phyloP scores from a whole-genome alignment of 1,284 basidiomycete species.

The Malassezia sp. region DNA sequence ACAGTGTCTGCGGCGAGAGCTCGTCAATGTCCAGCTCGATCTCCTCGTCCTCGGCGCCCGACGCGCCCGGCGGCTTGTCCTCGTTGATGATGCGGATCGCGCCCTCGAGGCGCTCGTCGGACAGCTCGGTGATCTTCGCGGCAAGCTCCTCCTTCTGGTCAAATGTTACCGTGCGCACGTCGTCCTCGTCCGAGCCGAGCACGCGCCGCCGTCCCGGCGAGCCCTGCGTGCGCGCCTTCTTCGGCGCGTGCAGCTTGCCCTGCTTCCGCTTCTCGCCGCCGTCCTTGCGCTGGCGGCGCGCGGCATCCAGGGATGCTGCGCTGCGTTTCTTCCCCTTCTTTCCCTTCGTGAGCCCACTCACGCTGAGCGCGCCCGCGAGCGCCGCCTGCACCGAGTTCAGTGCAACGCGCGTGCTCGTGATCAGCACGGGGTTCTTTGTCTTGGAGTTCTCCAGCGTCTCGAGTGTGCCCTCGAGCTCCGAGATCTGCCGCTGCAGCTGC shows the following conservation, averaged over 20 bases:
- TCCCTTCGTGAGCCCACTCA: slow-evolving; percentile 7
- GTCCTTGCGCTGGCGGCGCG: slow-evolving; percentile 9
- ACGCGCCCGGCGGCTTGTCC: slow-evolving; percentile 40
- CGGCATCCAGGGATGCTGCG: slow-evolving; percentile 8
- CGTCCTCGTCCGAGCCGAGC: slow-evolving; percentile 33
- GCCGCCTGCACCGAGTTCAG: slow-evolving; percentile 27
- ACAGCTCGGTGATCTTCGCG: slow-evolving; percentile 43
- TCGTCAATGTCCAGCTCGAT: slow-evolving; percentile 47
- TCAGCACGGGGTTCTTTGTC: slow-evolving; percentile 31
- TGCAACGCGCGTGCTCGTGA: slow-evolving; percentile 32
- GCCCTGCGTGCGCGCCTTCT: slow-evolving; percentile 24
- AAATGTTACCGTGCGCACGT: slow-evolving; percentile 41
- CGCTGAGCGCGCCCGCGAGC: slow-evolving; percentile 16
- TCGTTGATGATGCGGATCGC: slow-evolving; percentile 46
- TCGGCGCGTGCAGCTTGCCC: slow-evolving; percentile 3
- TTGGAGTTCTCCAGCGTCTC: slow-evolving; percentile 33
- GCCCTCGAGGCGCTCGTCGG: slow-evolving; percentile 43
- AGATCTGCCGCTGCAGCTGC: slow-evolving; percentile 33
- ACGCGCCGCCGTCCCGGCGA: slow-evolving; percentile 14
- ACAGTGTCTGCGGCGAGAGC: slow-evolving; percentile 39
- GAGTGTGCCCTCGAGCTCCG: slow-evolving; percentile 28
- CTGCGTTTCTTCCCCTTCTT: slow-evolving; percentile 30
- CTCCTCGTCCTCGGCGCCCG: slow-evolving; percentile 38
- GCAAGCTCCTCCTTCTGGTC: slow-evolving; percentile 46
- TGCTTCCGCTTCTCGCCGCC: background rate